These are phyloP conservation scores for Xylaria flabelliformis DNA, from an alignment of 495 filamentous ascomycete species.

Conservation along the genomic window DNA sequence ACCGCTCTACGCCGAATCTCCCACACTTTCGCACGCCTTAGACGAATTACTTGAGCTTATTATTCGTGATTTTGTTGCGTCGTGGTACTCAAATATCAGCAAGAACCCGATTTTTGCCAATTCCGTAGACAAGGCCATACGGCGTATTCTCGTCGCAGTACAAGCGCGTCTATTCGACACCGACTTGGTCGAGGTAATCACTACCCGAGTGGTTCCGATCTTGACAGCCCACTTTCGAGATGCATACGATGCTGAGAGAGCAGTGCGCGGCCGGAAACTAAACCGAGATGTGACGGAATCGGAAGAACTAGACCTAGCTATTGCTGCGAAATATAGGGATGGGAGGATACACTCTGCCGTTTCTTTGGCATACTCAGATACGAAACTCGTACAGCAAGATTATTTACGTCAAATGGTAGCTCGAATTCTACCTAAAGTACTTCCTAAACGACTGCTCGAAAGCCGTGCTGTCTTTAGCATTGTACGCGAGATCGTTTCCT, in stretches of 20 bases:
- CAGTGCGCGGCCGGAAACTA: conserved; percentile 83
- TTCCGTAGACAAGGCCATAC: conserved; percentile 81
- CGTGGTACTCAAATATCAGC: conserved; percentile 91
- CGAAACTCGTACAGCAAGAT: conserved; percentile 82
- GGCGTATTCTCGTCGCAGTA: conserved; percentile 73
- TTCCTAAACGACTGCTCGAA: conserved; percentile 74
- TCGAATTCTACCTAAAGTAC: conserved; percentile 73
- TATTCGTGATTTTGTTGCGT: conserved; percentile 81
- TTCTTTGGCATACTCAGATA: conserved; percentile 80
- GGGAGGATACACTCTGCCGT: conserved; percentile 90
- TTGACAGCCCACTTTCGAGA: conserved; percentile 90
- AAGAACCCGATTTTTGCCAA: conserved; percentile 77
- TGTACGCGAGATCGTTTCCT: conserved; percentile 82
- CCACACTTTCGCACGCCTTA: conserved; percentile 77
- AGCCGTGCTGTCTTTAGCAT: conserved; percentile 82
- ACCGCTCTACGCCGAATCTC: conserved; percentile 79
- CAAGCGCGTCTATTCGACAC: conserved; percentile 70
- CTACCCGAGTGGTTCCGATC: conserved; percentile 83
- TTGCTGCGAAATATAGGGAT: conserved; percentile 88
- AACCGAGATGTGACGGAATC: conserved; percentile 93
- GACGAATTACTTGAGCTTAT: conserved; percentile 81
- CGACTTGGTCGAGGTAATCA: conserved; percentile 81
- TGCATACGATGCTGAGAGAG: conserved; percentile 88
- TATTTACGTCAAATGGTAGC: conserved; percentile 76
- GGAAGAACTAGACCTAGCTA: conserved; percentile 91